phyloP scores from a whole-genome alignment of 768 basidiomycete genomes.

The Tephrocybe sp. region DNA sequence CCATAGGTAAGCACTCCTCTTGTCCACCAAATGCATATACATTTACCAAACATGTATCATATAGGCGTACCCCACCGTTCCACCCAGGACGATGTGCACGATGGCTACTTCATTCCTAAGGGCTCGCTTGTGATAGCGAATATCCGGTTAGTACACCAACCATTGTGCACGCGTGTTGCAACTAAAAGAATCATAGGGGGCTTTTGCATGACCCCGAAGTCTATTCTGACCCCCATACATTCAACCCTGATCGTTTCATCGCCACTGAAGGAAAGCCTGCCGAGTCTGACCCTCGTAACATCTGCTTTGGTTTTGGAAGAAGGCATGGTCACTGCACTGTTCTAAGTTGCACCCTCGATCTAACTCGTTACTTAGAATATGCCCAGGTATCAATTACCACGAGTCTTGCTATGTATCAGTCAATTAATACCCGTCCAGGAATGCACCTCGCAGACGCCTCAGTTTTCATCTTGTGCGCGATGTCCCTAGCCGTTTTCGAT shows the following conservation, averaged over 20 bases:
- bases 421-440: too few species aligned
- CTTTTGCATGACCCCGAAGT: slow-evolving; percentile 53
- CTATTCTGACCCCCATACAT: slow-evolving; percentile 54
- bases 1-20: slow-evolving; percentile 43
- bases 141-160: slow-evolving; percentile 40
- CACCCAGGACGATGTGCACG: slow-evolving; percentile 58
- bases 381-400: slow-evolving; percentile 44
- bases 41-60: slow-evolving; percentile 7
- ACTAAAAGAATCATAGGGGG: too few species aligned
- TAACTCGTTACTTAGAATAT: slow-evolving; percentile 32
- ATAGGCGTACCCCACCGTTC: slow-evolving; percentile 55
- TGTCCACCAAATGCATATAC: too few species aligned
- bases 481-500: slow-evolving; percentile 54
- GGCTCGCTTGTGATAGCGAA: slow-evolving; percentile 53
- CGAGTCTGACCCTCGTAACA: slow-evolving; percentile 56
- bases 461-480: too few species aligned
- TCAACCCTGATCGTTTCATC: slow-evolving; percentile 66
- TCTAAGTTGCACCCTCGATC: slow-evolving; percentile 5
- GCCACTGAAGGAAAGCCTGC: slow-evolving; percentile 38
- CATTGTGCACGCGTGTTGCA: background rate
- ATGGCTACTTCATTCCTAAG: slow-evolving; percentile 63
- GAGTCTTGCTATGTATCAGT: too few species aligned
- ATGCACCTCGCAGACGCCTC: slow-evolving; percentile 53
- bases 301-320: slow-evolving; percentile 73
- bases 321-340: slow-evolving; percentile 35